Evolutionary conservation across 1,139 yeast species (phyloP).

Genomic region (Pneumocystis murina): DNA sequence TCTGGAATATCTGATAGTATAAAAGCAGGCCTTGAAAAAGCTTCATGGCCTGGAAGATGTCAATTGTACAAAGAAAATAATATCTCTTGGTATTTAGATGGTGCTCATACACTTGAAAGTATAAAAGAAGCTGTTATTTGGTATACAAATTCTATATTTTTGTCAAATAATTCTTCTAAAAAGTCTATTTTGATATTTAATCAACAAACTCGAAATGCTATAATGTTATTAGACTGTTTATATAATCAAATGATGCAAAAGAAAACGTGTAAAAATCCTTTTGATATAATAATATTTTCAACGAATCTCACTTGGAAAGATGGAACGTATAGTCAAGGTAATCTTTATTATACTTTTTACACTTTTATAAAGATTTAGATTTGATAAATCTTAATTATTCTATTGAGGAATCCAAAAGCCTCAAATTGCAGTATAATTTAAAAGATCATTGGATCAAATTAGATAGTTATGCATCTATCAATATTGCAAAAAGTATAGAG

Average conservation of each 20-base stretch:
- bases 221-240: conserved; percentile 42
- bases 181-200: conserved; percentile 53
- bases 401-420: conserved; percentile 55
- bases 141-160: conserved; percentile 37
- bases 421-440: conserved; percentile 66
- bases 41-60: conserved; percentile 91
- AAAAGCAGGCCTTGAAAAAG: conserved; percentile 46
- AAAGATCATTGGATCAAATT: conserved; percentile 53
- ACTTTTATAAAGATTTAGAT: conserved; percentile 55
- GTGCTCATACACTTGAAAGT: conserved; percentile 90
- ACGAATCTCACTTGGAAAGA: conserved; percentile 85
- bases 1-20: conserved; percentile 39
- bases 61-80: conserved; percentile 45
- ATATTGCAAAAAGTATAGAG: conserved; percentile 62
- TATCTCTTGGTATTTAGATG: conserved; percentile 77
- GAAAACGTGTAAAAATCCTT: conserved; percentile 21
- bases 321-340: background rate
- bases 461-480: conserved; percentile 32
- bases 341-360: background rate
- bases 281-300: conserved; percentile 69
- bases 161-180: conserved; percentile 19
- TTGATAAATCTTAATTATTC: conserved; percentile 73
- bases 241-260: conserved; percentile 23
- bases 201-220: conserved; percentile 86
- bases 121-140: conserved; percentile 65